Percentiles rank a stretch among this genome's conserved stretches.
phyloP scores from a whole-genome alignment of 768 basidiomycete genomes.

The Naematelia encephala region DNA sequence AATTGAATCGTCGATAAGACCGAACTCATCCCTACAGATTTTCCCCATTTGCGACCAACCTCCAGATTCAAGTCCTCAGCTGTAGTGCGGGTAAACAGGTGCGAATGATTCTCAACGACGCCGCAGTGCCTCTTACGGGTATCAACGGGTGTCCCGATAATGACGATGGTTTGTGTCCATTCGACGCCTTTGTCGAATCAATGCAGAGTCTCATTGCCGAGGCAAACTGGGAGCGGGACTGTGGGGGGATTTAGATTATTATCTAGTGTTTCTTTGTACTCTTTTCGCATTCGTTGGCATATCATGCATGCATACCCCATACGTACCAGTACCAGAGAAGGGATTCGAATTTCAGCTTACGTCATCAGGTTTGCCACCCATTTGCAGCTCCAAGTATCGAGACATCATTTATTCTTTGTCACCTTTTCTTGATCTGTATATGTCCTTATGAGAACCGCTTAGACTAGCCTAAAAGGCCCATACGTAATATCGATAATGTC shows the following conservation, averaged over 20 bases:
- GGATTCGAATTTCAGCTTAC: background rate
- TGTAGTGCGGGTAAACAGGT: conserved; percentile 61
- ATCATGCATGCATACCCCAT: background rate
- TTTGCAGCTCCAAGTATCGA: background rate
- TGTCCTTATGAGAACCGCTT: too few relatives aligned
- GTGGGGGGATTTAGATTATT: conserved; percentile 39
- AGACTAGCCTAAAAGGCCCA: too few relatives aligned
- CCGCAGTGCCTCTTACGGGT: conserved; percentile 72
- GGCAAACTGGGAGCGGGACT: conserved; percentile 73
- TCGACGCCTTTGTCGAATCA: conserved; percentile 67
- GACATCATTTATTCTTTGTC: too few relatives aligned
- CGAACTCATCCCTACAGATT: conserved; percentile 49
- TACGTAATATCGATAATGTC: too few relatives aligned
- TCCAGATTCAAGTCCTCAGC: conserved; percentile 62
- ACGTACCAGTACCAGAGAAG: background rate
- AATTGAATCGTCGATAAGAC: background rate
- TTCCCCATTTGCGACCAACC: conserved; percentile 81
- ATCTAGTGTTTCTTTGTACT: background rate
- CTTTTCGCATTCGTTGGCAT: background rate
- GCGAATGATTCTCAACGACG: conserved; percentile 83
- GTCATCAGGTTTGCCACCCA: background rate
- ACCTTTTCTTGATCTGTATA: too few relatives aligned
- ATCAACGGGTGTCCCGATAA: conserved; percentile 70
- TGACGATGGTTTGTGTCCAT: conserved; percentile 71
- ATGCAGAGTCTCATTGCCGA: conserved; percentile 64